Percentiles rank a stretch among this genome's conserved stretches.
Evolutionary conservation across 495 filamentous ascomycete species (phyloP).

Genomic region (Aspergillus mulundensis): DNA sequence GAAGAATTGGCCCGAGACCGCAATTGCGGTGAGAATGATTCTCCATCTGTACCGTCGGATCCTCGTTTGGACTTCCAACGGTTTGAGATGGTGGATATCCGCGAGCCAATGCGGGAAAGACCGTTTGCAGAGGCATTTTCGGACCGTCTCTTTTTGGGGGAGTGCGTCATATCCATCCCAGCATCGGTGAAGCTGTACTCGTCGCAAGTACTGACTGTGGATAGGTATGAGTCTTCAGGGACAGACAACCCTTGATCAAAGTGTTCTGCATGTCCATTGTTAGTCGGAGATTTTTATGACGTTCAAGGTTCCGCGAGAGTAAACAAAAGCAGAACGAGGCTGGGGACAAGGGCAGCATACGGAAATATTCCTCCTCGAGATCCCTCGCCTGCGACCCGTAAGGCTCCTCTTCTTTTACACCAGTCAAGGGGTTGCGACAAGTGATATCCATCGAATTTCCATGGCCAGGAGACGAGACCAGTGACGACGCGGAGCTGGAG

Average conservation of each 20-base stretch:
- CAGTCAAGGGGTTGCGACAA: constrained; percentile 45
- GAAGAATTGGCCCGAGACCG: constrained; percentile 56
- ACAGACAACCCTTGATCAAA: constrained; percentile 31
- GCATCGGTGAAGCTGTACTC: constrained; percentile 61
- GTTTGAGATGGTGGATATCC: constrained; percentile 68
- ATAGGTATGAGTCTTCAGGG: constrained; percentile 33
- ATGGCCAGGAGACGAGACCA: constrained; percentile 49
- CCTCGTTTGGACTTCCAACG: constrained; percentile 57
- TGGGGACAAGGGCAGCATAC: constrained; percentile 30
- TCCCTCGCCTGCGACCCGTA: constrained; percentile 37
- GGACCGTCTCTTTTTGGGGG: constrained; percentile 59
- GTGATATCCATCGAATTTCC: constrained; percentile 50
- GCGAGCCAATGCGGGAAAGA: constrained; percentile 62
- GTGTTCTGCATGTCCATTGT: constrained; percentile 25
- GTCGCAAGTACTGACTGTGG: constrained; percentile 30
- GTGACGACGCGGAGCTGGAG: constrained; percentile 59
- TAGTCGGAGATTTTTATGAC: constrained; percentile 10
- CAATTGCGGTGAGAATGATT: constrained; percentile 31
- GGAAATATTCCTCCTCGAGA: constrained; percentile 45
- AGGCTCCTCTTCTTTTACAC: constrained; percentile 54
- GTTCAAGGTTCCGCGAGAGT: constrained; percentile 4
- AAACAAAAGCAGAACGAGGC: constrained; percentile 9
- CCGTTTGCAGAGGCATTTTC: constrained; percentile 62
- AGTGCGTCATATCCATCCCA: constrained; percentile 54
- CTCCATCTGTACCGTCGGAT: constrained; percentile 42